Base-by-base conservation (phyloP, 2,329 filamentous ascomycete genomes). In the Microsporum canis region DNA sequence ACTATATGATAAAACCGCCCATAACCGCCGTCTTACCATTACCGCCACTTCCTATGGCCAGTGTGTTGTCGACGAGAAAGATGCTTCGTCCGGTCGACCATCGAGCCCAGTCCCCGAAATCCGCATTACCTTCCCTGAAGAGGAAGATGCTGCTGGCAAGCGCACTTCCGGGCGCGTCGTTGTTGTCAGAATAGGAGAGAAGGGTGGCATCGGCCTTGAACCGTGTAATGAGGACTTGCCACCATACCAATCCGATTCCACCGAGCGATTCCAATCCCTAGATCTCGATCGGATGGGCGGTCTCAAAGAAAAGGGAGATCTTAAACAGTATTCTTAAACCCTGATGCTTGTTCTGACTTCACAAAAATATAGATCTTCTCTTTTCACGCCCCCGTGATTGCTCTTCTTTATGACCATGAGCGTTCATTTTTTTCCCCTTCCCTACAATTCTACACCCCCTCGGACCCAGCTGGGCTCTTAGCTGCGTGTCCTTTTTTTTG, bases 51-150 rank as follows among this genome's bases (percentile, higher is more conserved):
- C 85, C 60, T 89, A 89, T 62, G 82, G 82, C 64, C 81, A 94
- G 66, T 82, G 90, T 63, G 83, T 94, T 68, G 88, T 90, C 72
- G 84, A 88, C 69, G 86, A 89, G 73, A 90, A 94, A 75, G 82
- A 85, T 65, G 88, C 88, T 75, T 88, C 88, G 36, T 80, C 82
- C 63, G 87, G 85, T 65, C 87, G 89, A 14, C 88, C 91, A 27
- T 79, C 87, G 68, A 89, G 87, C 53, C 87, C 88, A n/a, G 89
- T 97, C 33, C 94, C 94, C 23, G 89, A 97, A 77, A 99, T 99
- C 70, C 90, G 91, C 76, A 96, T 99, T 75, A 97, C 94, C 39
- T 97, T 99, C 79, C 94, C 94, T 14, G 94, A 97, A 79, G 87
- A 95, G 68, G 91, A 96, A 71, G 88, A 90, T 67, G 79, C 84